Conservation (phyloP, 1,284 basidiomycete species). For the Ustilago crameri region DNA sequence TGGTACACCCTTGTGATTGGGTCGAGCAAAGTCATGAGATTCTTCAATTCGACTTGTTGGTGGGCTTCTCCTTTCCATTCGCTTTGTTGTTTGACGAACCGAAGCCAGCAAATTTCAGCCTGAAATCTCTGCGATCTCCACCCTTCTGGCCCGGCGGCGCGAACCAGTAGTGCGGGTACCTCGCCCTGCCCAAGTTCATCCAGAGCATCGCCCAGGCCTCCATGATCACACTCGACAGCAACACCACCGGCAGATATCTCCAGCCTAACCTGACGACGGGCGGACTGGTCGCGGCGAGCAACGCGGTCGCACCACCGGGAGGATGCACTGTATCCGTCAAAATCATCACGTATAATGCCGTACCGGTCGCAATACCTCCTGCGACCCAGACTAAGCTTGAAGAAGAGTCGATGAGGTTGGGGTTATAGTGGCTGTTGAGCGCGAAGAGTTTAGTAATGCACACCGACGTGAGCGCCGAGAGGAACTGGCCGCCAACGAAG, state of each 20-base stretch:
- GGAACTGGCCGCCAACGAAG: constrained; percentile 49
- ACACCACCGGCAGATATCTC: constrained; percentile 43
- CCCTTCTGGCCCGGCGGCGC: constrained; percentile 23
- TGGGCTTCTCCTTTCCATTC: background rate
- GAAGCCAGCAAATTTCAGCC: constrained; percentile 27
- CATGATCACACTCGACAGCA: constrained; percentile 50
- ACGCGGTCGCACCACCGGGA: constrained; percentile 48
- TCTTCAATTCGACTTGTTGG: constrained; percentile 12
- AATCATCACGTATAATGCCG: constrained; percentile 46
- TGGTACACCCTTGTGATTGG: no score
- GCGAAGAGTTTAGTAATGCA: constrained; percentile 55
- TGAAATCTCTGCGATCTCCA: constrained; percentile 22
- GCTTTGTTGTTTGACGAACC: background rate
- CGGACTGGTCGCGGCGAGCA: constrained; percentile 42
- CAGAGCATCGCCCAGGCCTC: constrained; percentile 47
- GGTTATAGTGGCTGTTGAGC: constrained; percentile 43
- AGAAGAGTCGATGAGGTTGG: constrained; percentile 34
- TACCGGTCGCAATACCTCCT: constrained; percentile 38
- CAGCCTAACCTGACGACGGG: constrained; percentile 46
- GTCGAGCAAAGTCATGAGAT: no score
- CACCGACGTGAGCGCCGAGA: constrained; percentile 41
- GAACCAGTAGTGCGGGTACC: constrained; percentile 40
- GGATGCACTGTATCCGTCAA: constrained; percentile 55
- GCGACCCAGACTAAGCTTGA: constrained; percentile 53
- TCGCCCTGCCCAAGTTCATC: constrained; percentile 48